These are phyloP conservation scores for Penicillium thymicola DNA, from an alignment of 2,329 filamentous ascomycete genomes.

Conservation along the genomic window DNA sequence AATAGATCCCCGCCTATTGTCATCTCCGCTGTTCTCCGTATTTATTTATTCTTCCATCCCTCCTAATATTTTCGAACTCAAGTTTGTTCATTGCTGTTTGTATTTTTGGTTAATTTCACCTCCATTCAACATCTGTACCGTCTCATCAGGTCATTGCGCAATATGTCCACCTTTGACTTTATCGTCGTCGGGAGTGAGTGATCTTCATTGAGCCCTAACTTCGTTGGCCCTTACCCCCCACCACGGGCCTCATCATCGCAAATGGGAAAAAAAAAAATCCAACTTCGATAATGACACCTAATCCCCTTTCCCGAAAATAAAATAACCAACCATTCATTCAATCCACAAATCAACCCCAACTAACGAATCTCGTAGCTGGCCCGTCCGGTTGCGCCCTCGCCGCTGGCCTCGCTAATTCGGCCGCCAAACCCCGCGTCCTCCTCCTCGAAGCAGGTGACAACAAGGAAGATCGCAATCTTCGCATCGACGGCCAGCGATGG, in stretches of 20 bases:
- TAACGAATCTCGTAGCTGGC: slow-evolving; percentile 32
- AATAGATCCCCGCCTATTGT: not conserved
- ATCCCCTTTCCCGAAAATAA: too few relatives aligned
- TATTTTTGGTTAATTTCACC: not conserved
- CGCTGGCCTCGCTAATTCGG: slow-evolving; percentile 48
- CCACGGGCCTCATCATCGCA: too few relatives aligned
- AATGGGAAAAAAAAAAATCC: too few relatives aligned
- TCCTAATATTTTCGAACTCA: not conserved
- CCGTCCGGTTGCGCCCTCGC: slow-evolving; percentile 57
- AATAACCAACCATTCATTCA: too few relatives aligned
- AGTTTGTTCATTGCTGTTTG: not conserved
- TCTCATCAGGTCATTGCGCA: not conserved
- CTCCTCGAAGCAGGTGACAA: slow-evolving; percentile 57
- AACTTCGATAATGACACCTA: too few relatives aligned
- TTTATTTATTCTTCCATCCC: slow-evolving; percentile 2
- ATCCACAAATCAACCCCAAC: too few relatives aligned
- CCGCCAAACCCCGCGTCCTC: slow-evolving; percentile 51
- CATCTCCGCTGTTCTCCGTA: not conserved
- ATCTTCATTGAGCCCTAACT: not conserved
- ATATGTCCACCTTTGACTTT: slow-evolving; percentile 18
- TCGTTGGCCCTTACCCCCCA: not conserved
- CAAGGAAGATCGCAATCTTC: slow-evolving; percentile 47
- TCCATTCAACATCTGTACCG: not conserved
- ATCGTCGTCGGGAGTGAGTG: slow-evolving; percentile 19
- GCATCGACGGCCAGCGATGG: slow-evolving; percentile 53